These are phyloP conservation scores for Striga hermonthica DNA, from an alignment of 305 asterid genomes.

Conservation along the genomic window DNA sequence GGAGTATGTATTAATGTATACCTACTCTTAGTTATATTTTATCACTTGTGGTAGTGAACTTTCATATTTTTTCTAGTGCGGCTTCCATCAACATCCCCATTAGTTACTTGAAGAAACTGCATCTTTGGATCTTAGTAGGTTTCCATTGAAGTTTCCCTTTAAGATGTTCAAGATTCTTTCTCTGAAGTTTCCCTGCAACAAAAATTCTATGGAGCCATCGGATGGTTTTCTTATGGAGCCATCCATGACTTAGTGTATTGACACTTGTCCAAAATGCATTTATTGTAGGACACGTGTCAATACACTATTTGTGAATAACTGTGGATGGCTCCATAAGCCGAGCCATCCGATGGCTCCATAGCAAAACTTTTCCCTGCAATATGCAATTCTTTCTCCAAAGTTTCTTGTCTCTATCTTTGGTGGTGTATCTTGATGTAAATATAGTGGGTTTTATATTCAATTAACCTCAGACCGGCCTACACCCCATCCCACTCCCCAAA, in stretches of 20 bases:
- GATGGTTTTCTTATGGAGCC: too few species aligned
- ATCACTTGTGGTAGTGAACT: not conserved
- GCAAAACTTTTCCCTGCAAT: too few species aligned
- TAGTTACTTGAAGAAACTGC: too few species aligned
- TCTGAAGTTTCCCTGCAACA: too few species aligned
- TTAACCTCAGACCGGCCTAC: not conserved
- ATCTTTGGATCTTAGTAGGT: not conserved
- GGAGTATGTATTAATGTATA: not conserved
- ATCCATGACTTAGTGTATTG: too few species aligned
- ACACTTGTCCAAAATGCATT: too few species aligned
- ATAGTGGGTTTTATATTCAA: not conserved
- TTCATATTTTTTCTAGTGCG: not conserved
- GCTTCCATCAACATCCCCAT: not conserved
- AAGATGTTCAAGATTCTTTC: not conserved
- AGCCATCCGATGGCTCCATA: too few species aligned
- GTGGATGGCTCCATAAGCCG: too few species aligned
- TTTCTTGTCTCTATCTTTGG: conserved; percentile 7
- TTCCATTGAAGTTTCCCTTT: conserved; percentile 14
- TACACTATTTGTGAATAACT: too few species aligned
- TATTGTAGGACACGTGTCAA: too few species aligned
- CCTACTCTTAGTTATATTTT: not conserved
- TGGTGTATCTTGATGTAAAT: not conserved
- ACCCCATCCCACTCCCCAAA: not conserved
- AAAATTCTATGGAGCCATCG: too few species aligned
- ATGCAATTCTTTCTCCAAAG: too few species aligned